Base-by-base conservation (phyloP, 2,329 filamentous ascomycete genomes). In the Fusarium verticillioides region DNA sequence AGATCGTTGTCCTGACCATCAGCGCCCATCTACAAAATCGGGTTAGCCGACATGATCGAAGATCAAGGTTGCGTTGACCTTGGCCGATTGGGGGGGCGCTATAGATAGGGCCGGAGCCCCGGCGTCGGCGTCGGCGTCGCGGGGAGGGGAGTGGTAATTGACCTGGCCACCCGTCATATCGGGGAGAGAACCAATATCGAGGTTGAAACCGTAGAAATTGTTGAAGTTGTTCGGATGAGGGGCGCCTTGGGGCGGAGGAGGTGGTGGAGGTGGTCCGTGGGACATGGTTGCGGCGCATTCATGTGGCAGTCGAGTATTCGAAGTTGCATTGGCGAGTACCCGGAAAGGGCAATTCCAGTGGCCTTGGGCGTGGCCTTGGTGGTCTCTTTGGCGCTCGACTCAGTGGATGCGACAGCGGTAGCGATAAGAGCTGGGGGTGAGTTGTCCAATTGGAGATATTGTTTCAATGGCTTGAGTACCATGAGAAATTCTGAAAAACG, bases 201-300 rank as follows among this genome's bases (percentile, higher is more conserved):
- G 61, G 66, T 79, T 77, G 74, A 83, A 84, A 74, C 78, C 78
- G 69, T 81, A 83, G 54, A 82, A 77, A 76, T 79, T 83, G 75
- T 63, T 82, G 75, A 63, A 74, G 72, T 66, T 74, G 57, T 73
- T 73, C 59, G 36, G 52, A 59, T 49, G 72, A 74, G 69, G 65
- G 39, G 56, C 30, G 57, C 75, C 72, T 54, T 60, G 69, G 69
- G 78, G 79, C 73, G 77, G 77, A 69, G 79, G 80, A 49, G 79
- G 80, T 73, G 80, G 79, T 68, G 79, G 81, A 74, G 80, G 79
- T 72, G 78, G 81, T 68, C 80, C 74, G 75, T 81, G 78, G 72
- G 81, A 80, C 81, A 83, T 83, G 74, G 72, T 78, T 73, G 74
- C 66, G 65, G 58, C 66, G 70, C 56, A 30, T 69, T 74, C 64